A percentile compares a stretch with the other conserved stretches of the same genome.
Conservation (phyloP, 179 eudicot species). For the Patellifolia procumbens region DNA sequence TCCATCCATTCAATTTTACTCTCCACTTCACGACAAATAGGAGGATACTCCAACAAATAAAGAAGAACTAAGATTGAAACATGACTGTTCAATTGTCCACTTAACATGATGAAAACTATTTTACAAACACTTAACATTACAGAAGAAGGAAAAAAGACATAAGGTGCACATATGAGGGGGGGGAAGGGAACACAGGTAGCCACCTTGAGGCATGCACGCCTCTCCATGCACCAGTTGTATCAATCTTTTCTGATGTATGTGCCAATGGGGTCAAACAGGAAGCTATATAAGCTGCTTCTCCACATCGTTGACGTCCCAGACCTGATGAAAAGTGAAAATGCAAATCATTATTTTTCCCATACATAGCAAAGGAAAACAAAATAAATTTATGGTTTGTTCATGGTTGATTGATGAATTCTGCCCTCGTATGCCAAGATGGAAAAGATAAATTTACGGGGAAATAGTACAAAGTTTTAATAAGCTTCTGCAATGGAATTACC, state of each 20-base stretch:
- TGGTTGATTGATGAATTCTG: too few relatives aligned
- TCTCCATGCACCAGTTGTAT: slow-evolving; percentile 24
- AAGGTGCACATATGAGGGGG: background rate
- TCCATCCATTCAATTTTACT: background rate
- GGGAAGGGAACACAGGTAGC: background rate
- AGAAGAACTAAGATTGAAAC: background rate
- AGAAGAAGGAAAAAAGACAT: slow-evolving; percentile 1
- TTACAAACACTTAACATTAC: background rate
- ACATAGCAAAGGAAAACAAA: background rate
- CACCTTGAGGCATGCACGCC: slow-evolving; percentile 31
- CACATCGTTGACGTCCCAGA: slow-evolving; percentile 28
- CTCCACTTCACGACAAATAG: background rate
- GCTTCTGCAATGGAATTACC: background rate
- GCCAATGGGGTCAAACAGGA: slow-evolving; percentile 30
- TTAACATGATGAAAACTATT: background rate
- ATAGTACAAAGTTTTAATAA: too few relatives aligned
- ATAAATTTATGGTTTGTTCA: too few relatives aligned
- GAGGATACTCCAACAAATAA: background rate
- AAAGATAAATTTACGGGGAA: too few relatives aligned
- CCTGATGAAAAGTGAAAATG: slow-evolving; percentile 30
- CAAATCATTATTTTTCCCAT: background rate
- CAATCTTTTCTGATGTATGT: slow-evolving; percentile 20
- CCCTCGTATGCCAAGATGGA: too few relatives aligned
- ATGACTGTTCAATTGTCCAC: background rate
- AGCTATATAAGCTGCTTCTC: slow-evolving; percentile 17